Base-by-base conservation (phyloP, 2,329 filamentous ascomycete genomes). In the Trichoderma brevicompactum region DNA sequence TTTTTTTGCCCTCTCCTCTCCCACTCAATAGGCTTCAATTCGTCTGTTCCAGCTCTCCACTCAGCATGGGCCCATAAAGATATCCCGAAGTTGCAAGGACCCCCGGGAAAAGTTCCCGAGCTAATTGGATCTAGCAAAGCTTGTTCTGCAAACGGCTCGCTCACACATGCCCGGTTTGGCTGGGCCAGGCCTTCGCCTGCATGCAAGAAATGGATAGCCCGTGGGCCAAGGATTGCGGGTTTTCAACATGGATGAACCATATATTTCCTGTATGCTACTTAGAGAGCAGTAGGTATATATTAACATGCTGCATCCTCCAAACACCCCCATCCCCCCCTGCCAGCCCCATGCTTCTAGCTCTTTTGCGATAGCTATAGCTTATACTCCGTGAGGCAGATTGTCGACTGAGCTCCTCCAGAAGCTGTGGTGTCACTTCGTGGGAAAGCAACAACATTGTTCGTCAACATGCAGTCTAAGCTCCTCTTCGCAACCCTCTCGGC, bases 401-500 rank as follows among this genome's bases (percentile, higher is more conserved):
- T 10, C 36, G 36, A 38, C 36, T 38, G 46, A 49, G 23, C 50
- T 54, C 34, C n/a, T 12, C 50, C 12, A 54, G 17, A 34, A 54
- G 36, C n/a, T 5, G 9, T 38, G 36, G 36, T 38, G 36, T 10
- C 36, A 28, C 5, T 28, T 5, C 5, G 23, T 28, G 23, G 23
- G 23, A 28, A 28, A 3, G 2, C 50, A 40, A 3, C 15, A 38
- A 5, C 50, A 36, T 6, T 23, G 12, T 17, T 38, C 36, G 6
- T 13, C 65, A 54, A 40, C 58, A 81, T 82, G 80, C 77, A 73
- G 64, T 70, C 77, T 70, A 80, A 80, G 67, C 72, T 77, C 28
- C 67, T 81, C 65, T 70, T 82, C 65, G 69, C 72, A 50, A 40
- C 59, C n/a, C 52, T 65, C 34, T 66, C 67, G 38, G 67, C 70